Percentiles rank a stretch among this genome's conserved stretches.
Evolutionary conservation across 805 yeast species (phyloP).

Genomic region (Wickerhamia fluorescens): DNA sequence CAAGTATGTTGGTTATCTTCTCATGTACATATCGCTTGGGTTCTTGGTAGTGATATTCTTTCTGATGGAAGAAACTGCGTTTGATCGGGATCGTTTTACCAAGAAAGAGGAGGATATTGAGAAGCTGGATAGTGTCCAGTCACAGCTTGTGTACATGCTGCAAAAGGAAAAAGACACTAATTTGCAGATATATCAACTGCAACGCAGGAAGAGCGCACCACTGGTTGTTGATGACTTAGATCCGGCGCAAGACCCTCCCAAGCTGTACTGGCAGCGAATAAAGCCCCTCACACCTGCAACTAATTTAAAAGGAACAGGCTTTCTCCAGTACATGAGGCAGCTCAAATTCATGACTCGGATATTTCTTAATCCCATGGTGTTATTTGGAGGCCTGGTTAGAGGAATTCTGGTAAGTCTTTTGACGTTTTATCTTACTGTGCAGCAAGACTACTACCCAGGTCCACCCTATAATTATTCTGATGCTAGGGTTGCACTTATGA

Average conservation of each 20-base stretch:
- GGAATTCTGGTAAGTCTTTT: constrained; percentile 73
- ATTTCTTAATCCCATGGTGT: constrained; percentile 57
- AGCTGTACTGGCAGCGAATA: constrained; percentile 40
- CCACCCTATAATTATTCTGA: constrained; percentile 62
- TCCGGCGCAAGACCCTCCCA: constrained; percentile 11
- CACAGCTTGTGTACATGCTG: no score
- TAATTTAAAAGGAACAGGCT: constrained; percentile 55
- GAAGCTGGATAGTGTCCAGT: neutral
- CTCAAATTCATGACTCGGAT: constrained; percentile 46
- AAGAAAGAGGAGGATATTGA: constrained; percentile 1
- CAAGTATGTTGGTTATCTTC: constrained; percentile 75
- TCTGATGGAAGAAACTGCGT: constrained; percentile 65
- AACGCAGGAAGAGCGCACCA: no score
- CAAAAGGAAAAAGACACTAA: constrained; percentile 1
- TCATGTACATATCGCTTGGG: constrained; percentile 40
- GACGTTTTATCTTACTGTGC: constrained; percentile 68
- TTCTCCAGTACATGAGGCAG: constrained; percentile 56
- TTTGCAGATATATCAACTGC: no score
- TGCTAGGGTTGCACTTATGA: constrained; percentile 68
- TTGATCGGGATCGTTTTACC: constrained; percentile 40
- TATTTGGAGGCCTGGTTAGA: constrained; percentile 68
- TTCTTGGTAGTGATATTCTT: constrained; percentile 48
- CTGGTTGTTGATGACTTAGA: constrained; percentile 1
- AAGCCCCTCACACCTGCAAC: constrained; percentile 49
- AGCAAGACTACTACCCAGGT: constrained; percentile 58